phyloP scores from a whole-genome alignment of 768 basidiomycete genomes.

The Hemileccinum impolitum region DNA sequence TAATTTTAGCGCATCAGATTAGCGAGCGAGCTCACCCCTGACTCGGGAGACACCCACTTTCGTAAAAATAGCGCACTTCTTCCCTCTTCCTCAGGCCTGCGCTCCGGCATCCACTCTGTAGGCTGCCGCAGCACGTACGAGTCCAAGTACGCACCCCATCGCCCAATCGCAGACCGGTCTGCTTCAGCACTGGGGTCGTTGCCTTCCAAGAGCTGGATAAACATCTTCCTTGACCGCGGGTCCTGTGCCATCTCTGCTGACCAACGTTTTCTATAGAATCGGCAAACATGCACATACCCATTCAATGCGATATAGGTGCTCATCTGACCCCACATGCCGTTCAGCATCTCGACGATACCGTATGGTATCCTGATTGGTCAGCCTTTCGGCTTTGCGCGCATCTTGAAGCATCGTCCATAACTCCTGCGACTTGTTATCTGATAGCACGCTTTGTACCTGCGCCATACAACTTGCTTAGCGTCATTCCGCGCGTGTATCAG shows the following conservation, averaged over 20 bases:
- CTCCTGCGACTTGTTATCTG: constrained; percentile 85
- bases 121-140: constrained; percentile 68
- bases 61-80: constrained; percentile 49
- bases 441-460: constrained; percentile 83
- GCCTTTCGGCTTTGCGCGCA: constrained; percentile 49
- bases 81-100: constrained; percentile 30
- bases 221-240: constrained; percentile 50
- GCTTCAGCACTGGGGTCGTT: constrained; percentile 65
- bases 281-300: constrained; percentile 53
- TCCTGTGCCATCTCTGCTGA: constrained; percentile 41
- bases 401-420: constrained; percentile 72
- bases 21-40: constrained; percentile 7
- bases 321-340: constrained; percentile 67
- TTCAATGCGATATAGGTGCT: constrained; percentile 74
- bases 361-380: constrained; percentile 64
- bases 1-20: constrained; percentile 44
- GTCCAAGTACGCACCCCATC: constrained; percentile 75
- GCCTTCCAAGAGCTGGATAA: constrained; percentile 55
- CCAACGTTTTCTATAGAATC: constrained; percentile 4
- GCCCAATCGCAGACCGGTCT: constrained; percentile 44
- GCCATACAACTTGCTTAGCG: constrained; percentile 6
- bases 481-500: background rate
- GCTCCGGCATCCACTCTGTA: constrained; percentile 64
- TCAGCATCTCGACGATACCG: constrained; percentile 81
- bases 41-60: constrained; percentile 48